A percentile compares a stretch with the other conserved stretches of the same genome.
These are phyloP conservation scores for Megacollybia marginata DNA, from an alignment of 768 basidiomycete genomes.

Conservation along the genomic window DNA sequence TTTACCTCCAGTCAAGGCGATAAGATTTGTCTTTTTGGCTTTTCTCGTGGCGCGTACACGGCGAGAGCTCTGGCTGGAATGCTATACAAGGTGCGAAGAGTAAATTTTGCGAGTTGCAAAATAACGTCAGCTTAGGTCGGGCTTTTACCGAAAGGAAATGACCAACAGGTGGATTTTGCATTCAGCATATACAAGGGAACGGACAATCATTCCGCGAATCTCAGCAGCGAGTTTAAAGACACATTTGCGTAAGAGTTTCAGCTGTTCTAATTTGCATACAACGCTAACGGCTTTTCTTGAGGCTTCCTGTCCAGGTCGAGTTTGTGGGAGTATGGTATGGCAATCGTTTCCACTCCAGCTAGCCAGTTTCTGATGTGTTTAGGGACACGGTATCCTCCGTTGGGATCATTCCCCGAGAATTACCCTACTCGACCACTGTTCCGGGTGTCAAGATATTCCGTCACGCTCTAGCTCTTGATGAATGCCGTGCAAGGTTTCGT, in stretches of 20 bases:
- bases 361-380: neutral
- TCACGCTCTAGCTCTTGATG: conserved; percentile 74
- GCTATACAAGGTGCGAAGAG: conserved; percentile 49
- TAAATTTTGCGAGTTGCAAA: neutral
- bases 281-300: too few relatives aligned
- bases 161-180: conserved; percentile 65
- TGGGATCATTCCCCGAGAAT: conserved; percentile 49
- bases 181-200: conserved; percentile 61
- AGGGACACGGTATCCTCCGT: conserved; percentile 82
- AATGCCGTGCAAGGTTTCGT: conserved; percentile 62
- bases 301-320: conserved; percentile 34
- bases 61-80: conserved; percentile 70
- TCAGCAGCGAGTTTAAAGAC: conserved; percentile 63
- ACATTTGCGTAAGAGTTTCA: conserved; percentile 60
- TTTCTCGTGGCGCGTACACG: conserved; percentile 36
- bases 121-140: conserved; percentile 44
- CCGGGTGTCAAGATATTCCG: conserved; percentile 61
- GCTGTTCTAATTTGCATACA: too few relatives aligned
- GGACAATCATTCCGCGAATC: conserved; percentile 32
- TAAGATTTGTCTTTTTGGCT: conserved; percentile 48
- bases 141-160: conserved; percentile 59
- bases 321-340: conserved; percentile 75
- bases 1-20: conserved; percentile 40
- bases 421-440: conserved; percentile 67
- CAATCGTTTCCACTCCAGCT: neutral